Conservation (phyloP, 805 yeast genomes). For the Candida nanaspora region DNA sequence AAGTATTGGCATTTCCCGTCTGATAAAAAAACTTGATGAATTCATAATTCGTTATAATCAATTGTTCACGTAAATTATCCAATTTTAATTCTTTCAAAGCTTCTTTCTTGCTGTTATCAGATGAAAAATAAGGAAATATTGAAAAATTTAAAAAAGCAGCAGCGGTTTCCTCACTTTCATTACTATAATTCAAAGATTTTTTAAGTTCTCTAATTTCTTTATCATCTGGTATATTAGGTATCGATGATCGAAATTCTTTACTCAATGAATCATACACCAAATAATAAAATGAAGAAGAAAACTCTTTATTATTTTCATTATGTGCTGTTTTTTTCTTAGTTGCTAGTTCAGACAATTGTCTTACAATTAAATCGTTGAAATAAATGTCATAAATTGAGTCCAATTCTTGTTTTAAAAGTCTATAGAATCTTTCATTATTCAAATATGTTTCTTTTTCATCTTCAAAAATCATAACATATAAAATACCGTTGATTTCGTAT, state of each 20-base stretch:
- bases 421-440: conserved; percentile 3
- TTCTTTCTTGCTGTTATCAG: conserved; percentile 10
- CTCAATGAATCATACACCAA: conserved; percentile 13
- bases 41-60: neutral
- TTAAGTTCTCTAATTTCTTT: conserved; percentile 10
- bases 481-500: conserved; percentile 24
- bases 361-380: conserved; percentile 19
- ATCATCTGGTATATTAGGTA: conserved; percentile 22
- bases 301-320: neutral
- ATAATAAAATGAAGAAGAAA: conserved; percentile 13
- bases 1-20: neutral
- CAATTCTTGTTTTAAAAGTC: conserved; percentile 9
- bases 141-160: conserved; percentile 13
- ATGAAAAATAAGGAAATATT: conserved; percentile 4
- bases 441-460: neutral
- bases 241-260: conserved; percentile 16
- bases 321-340: neutral
- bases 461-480: conserved; percentile 17
- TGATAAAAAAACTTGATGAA: neutral
- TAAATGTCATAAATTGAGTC: conserved; percentile 15
- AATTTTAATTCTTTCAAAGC: neutral
- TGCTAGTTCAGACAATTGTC: conserved; percentile 15
- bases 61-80: neutral
- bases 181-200: conserved; percentile 8
- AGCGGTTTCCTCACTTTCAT: conserved; percentile 12